Conservation (phyloP, 352 stramenopile species). For the Phytophthora foliorum region DNA sequence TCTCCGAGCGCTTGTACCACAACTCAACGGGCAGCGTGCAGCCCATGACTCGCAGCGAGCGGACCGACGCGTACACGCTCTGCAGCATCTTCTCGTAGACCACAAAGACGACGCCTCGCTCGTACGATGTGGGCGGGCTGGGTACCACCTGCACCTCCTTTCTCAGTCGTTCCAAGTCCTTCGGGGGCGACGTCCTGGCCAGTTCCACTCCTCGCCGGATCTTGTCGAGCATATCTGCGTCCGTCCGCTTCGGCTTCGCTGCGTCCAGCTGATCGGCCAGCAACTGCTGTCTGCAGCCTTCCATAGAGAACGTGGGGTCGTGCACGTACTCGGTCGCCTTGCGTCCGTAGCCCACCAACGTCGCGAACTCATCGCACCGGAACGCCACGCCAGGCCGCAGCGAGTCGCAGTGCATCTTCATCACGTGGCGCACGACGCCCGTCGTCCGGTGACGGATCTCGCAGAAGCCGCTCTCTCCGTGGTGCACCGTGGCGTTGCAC, state of each 20-base stretch:
- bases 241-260: slow-evolving; percentile 7
- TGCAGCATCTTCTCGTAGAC: slow-evolving; percentile 63
- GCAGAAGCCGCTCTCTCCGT: slow-evolving; percentile 60
- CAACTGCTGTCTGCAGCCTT: slow-evolving; percentile 37
- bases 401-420: slow-evolving; percentile 76
- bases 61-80: slow-evolving; percentile 62
- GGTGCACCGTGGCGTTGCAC: slow-evolving; percentile 51
- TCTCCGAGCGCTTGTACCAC: slow-evolving; percentile 70
- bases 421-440: slow-evolving; percentile 42
- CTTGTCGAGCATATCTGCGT: slow-evolving; percentile 21
- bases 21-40: slow-evolving; percentile 74
- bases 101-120: slow-evolving; percentile 61
- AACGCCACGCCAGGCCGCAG: slow-evolving; percentile 51
- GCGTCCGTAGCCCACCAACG: slow-evolving; percentile 51
- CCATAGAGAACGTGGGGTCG: slow-evolving; percentile 48
- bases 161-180: slow-evolving; percentile 13
- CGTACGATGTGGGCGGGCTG: slow-evolving; percentile 10
- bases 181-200: slow-evolving; percentile 3
- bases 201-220: slow-evolving; percentile 27
- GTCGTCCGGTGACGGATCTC: slow-evolving; percentile 49
- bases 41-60: slow-evolving; percentile 44
- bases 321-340: slow-evolving; percentile 55
- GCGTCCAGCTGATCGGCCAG: slow-evolving; percentile 41
- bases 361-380: slow-evolving; percentile 51
- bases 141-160: slow-evolving; percentile 7